A percentile compares a stretch with the other conserved stretches of the same genome.
These are phyloP conservation scores for Medakamo hakoo DNA, from an alignment of 139 green algal species.

Conservation along the genomic window DNA sequence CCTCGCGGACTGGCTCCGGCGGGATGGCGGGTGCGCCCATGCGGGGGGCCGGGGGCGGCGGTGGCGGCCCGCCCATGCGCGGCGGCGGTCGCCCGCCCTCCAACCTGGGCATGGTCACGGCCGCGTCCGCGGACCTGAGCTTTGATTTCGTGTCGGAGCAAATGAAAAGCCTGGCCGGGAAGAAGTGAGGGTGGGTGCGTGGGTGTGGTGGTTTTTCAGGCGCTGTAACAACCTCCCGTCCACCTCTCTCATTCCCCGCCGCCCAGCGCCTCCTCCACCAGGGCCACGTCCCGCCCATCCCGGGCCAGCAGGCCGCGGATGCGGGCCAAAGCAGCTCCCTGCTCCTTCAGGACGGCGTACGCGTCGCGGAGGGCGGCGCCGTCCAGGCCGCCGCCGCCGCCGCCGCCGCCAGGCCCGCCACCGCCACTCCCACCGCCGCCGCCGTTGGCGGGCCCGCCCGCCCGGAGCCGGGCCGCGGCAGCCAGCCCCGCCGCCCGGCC, in stretches of 20 bases:
- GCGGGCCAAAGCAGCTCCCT: not conserved
- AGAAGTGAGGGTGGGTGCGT: slow-evolving; percentile 1
- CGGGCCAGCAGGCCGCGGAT: not conserved
- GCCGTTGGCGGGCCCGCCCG: too few species aligned
- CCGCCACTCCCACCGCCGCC: too few species aligned
- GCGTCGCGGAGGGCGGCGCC: not conserved
- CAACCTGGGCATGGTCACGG: too few species aligned
- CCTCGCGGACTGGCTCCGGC: too few species aligned
- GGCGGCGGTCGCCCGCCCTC: too few species aligned
- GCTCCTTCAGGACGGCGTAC: not conserved
- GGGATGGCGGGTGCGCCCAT: too few species aligned
- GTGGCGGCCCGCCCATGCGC: too few species aligned
- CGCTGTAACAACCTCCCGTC: too few species aligned
- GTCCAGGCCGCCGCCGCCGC: not conserved
- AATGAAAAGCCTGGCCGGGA: not conserved
- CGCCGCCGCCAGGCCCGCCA: not conserved
- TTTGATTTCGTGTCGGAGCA: slow-evolving; percentile 6
- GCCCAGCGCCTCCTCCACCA: not conserved
- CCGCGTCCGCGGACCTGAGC: too few species aligned
- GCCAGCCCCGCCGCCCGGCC: not conserved
- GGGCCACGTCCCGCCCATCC: not conserved
- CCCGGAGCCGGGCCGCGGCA: not conserved
- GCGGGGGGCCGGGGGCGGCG: too few species aligned
- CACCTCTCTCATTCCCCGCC: not conserved
- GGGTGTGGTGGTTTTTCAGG: too few species aligned